These are phyloP conservation scores for Aegilops bicornis DNA, from an alignment of 176 grass and related monocot species.

Conservation along the genomic window DNA sequence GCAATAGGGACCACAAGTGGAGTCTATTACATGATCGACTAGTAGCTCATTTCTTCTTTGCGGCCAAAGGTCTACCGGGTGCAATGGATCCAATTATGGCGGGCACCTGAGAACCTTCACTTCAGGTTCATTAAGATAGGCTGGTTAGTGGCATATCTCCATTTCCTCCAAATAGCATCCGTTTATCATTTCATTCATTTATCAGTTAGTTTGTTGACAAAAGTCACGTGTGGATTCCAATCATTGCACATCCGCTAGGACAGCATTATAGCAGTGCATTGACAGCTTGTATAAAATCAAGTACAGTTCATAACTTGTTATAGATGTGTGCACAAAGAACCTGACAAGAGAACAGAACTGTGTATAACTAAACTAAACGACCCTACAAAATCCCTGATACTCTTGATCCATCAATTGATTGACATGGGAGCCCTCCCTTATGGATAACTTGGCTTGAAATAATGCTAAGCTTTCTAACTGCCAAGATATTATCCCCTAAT, in stretches of 20 bases:
- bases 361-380: background rate
- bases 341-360: background rate
- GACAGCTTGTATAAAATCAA: constrained; percentile 1
- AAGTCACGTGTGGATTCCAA: background rate
- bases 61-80: background rate
- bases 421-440: background rate
- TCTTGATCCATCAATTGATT: background rate
- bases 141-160: background rate
- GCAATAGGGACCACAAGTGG: background rate
- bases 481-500: background rate
- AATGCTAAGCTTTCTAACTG: background rate
- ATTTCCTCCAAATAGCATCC: background rate
- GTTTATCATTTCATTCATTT: constrained; percentile 6
- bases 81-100: background rate
- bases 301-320: constrained; percentile 4
- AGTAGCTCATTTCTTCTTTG: background rate
- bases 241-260: background rate
- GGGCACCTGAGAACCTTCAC: background rate
- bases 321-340: background rate
- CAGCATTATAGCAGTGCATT: background rate
- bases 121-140: background rate
- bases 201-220: background rate
- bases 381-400: background rate
- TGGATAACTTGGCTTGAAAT: background rate
- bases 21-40: background rate